These are phyloP conservation scores for Canavalia gladiata DNA, from an alignment of 306 rosid species.

Conservation along the genomic window DNA sequence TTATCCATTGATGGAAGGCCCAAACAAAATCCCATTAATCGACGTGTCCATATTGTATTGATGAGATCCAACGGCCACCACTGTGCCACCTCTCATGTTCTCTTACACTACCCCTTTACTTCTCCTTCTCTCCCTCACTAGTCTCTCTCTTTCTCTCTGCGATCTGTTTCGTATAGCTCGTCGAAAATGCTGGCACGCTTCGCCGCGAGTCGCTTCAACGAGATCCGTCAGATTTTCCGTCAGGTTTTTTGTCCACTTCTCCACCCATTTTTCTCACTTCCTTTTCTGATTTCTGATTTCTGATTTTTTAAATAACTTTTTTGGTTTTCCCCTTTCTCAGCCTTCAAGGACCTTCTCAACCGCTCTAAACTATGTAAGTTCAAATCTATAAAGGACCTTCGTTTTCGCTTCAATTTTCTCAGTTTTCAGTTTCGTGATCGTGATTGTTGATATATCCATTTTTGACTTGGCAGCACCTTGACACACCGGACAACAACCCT, in stretches of 20 bases:
- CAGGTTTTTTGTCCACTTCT: slow-evolving; percentile 65
- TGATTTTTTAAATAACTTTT: neutral
- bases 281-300: neutral
- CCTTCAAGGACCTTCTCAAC: slow-evolving; percentile 86
- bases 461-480: slow-evolving; percentile 74
- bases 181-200: slow-evolving; percentile 87
- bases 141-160: slow-evolving; percentile 15
- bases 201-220: slow-evolving; percentile 74
- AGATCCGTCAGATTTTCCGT: slow-evolving; percentile 84
- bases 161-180: slow-evolving; percentile 37
- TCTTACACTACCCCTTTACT: slow-evolving; percentile 35
- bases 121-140: neutral
- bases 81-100: slow-evolving; percentile 33
- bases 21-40: neutral
- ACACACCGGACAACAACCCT: slow-evolving; percentile 83
- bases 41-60: neutral
- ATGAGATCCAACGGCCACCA: slow-evolving; percentile 36
- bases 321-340: slow-evolving; percentile 46
- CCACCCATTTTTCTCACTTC: slow-evolving; percentile 31
- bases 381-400: too few relatives aligned
- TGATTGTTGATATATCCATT: slow-evolving; percentile 27
- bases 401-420: neutral
- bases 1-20: neutral
- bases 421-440: neutral
- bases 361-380: slow-evolving; percentile 90